phyloP scores from a whole-genome alignment of 108 stramenopile genomes.

The Asterionellopsis glacialis region DNA sequence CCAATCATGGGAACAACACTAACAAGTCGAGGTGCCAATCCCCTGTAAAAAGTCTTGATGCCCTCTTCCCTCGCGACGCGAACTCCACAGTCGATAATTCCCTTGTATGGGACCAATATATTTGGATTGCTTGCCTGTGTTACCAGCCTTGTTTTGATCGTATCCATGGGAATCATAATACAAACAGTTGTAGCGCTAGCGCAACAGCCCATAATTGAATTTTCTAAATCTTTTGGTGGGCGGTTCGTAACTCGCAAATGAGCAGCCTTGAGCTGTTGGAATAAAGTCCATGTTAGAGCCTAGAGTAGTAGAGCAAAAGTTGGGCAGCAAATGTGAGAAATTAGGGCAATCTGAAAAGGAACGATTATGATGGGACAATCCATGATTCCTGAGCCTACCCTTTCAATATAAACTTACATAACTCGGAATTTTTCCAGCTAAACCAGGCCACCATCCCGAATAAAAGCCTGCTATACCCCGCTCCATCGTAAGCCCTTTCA shows the following conservation, averaged over 20 bases:
- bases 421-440: constrained; percentile 93
- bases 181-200: constrained; percentile 91
- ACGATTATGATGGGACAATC: constrained; percentile 2
- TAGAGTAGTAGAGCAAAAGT: constrained; percentile 11
- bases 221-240: constrained; percentile 80
- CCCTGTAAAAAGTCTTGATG: constrained; percentile 85
- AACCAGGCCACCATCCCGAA: constrained; percentile 93
- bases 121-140: constrained; percentile 49
- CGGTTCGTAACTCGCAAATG: constrained; percentile 48
- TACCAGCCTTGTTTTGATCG: constrained; percentile 92
- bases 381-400: too few relatives aligned
- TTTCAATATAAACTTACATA: constrained; percentile 48
- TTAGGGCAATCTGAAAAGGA: not conserved
- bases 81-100: constrained; percentile 88
- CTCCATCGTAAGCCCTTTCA: constrained; percentile 46
- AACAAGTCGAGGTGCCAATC: constrained; percentile 88
- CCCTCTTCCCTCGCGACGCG: constrained; percentile 89
- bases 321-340: too few relatives aligned
- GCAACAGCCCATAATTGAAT: constrained; percentile 91
- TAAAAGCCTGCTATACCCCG: constrained; percentile 89
- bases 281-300: constrained; percentile 95
- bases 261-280: constrained; percentile 84
- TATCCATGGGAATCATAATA: constrained; percentile 98
- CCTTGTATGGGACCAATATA: constrained; percentile 72
- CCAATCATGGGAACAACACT: constrained; percentile 98